Evolutionary conservation across 163 green algal species (phyloP), one percentile per base, ranked within the genome.

Genomic region (Picocystis sp.): DNA sequence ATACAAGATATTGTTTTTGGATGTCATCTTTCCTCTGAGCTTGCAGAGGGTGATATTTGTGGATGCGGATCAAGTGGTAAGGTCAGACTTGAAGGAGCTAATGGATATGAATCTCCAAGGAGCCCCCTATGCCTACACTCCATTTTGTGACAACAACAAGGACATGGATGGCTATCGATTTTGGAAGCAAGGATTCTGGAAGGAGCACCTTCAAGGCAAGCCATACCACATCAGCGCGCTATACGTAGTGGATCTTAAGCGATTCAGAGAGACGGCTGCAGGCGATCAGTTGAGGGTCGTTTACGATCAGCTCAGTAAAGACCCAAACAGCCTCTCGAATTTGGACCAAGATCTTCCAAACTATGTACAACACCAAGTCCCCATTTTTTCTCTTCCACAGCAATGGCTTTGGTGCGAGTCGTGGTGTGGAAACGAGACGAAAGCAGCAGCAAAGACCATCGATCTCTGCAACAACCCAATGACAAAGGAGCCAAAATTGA

Each of bases 391-490:
- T 22, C 71, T 99, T 50, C 85, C 85, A 12, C 77, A 91, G 70
- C 80, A 95, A 68, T 99, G 91, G 91, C 74, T 99, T 25, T 93
- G 81, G 81, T 93, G 83, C 50, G 83, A 93, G 67, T 82, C 73
- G 29, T 93, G 83, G 83, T 93, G 83, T 55, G 81, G 83, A 19
- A 84, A 89, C 43, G 56, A 60, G 10, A 93, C 81, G 2, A 90
- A 92, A 64, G 43, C 50, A 1, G 60, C 73, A 53, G 90, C 91
- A 34, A 91, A 92, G 65, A 98, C 90, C 17, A 99, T 99, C 45
- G 91, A 99, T 66, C 77, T 99, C 50, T 99, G 91, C 80, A 99
- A 99, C 75, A 99, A 99, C 75, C 91, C 91, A n/a, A 66, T 88
- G 62, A 91, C 83, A 24, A 92, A 93, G 73, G 91, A 99, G 73